These are phyloP conservation scores for Sporothrix sp. DNA, from an alignment of 2,329 filamentous ascomycete species.

Conservation along the genomic window DNA sequence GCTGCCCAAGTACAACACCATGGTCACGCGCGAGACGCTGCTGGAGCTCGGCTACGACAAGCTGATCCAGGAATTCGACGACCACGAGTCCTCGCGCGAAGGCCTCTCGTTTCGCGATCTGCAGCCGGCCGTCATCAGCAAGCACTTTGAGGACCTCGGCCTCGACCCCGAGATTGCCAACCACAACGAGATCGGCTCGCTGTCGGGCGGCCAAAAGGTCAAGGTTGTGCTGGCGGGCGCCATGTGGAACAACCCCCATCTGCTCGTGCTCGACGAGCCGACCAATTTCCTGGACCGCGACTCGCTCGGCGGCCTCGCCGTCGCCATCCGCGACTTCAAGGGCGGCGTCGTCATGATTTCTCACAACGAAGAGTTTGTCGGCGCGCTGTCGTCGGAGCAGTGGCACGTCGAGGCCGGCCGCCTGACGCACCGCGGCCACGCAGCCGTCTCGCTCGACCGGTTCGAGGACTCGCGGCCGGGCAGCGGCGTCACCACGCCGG, in stretches of 20 bases:
- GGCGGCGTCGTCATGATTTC: constrained; percentile 99
- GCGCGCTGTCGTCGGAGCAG: constrained; percentile 95
- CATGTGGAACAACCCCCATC: constrained; percentile 97
- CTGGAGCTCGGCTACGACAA: constrained; percentile 80
- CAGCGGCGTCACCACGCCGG: constrained; percentile 26
- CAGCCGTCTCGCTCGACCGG: constrained; percentile 64
- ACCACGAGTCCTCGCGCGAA: constrained; percentile 99
- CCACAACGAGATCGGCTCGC: constrained; percentile 98
- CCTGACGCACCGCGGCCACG: constrained; percentile 80
- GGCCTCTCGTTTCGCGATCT: constrained; percentile 82
- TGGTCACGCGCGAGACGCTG: constrained; percentile 88
- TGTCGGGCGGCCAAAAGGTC: constrained; percentile 99
- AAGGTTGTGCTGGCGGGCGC: constrained; percentile 98
- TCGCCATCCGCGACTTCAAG: constrained; percentile 95
- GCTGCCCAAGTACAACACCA: constrained; percentile 86
- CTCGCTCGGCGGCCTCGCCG: constrained; percentile 94
- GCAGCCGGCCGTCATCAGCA: constrained; percentile 74
- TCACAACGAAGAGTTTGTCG: constrained; percentile 97
- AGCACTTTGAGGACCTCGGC: constrained; percentile 97
- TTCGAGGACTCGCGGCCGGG: constrained; percentile 74
- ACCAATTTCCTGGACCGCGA: constrained; percentile 99
- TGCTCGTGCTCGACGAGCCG: constrained; percentile 98
- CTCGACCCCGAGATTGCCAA: constrained; percentile 95
- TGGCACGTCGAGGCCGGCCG: constrained; percentile 95
- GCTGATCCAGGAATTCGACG: constrained; percentile 94